These are phyloP conservation scores for Luzula sylvatica DNA, from an alignment of 176 grass and related monocot genomes.

Conservation along the genomic window DNA sequence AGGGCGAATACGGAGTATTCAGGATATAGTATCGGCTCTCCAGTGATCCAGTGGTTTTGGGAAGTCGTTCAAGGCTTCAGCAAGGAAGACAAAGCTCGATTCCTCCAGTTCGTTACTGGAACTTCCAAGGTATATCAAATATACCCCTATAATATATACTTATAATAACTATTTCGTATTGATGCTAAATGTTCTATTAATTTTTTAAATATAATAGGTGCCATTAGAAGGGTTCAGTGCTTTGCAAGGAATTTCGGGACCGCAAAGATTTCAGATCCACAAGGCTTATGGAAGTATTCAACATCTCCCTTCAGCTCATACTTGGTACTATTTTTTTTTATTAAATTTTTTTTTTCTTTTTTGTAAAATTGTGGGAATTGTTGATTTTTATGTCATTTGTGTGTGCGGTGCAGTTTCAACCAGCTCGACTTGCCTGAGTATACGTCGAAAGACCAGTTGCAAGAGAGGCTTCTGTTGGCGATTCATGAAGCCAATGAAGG, in stretches of 20 bases:
- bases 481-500: slow-evolving; percentile 98
- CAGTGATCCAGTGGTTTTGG: slow-evolving; percentile 99
- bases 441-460: slow-evolving; percentile 87
- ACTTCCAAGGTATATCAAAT: slow-evolving; percentile 72
- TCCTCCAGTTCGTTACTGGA: slow-evolving; percentile 95
- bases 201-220: slow-evolving; percentile 42
- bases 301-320: slow-evolving; percentile 95
- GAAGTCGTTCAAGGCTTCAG: slow-evolving; percentile 89
- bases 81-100: slow-evolving; percentile 98
- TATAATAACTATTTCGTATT: not conserved
- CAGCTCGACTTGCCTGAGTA: slow-evolving; percentile 95
- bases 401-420: slow-evolving; percentile 64
- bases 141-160: not conserved
- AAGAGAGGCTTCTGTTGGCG: slow-evolving; percentile 78
- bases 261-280: slow-evolving; percentile 91
- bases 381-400: not conserved
- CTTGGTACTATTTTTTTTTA: slow-evolving; percentile 47
- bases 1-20: slow-evolving; percentile 96
- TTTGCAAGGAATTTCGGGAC: slow-evolving; percentile 89
- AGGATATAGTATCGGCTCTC: slow-evolving; percentile 88
- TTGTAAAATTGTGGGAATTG: not conserved
- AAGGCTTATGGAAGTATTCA: slow-evolving; percentile 94
- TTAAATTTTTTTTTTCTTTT: not conserved
- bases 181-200: slow-evolving; percentile 14
- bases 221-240: slow-evolving; percentile 93